Conservation (phyloP, 2,329 filamentous ascomycete species). For the Onygena corvina region DNA sequence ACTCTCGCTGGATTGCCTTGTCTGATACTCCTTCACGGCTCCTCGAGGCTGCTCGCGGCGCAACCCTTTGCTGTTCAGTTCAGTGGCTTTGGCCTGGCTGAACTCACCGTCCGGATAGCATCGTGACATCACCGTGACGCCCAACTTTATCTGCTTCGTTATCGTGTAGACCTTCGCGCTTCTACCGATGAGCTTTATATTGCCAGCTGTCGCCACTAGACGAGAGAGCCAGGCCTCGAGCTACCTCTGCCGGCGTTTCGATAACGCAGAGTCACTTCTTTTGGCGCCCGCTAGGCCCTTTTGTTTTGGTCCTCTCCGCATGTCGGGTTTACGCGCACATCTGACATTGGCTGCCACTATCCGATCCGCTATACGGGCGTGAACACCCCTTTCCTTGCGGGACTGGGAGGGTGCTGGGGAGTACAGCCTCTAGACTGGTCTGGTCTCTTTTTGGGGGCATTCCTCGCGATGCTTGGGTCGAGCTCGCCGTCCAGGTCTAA, state of each 20-base stretch:
- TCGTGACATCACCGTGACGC: too few species aligned
- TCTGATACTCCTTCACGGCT: too few species aligned
- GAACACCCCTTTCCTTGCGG: neutral
- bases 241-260: neutral
- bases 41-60: too few species aligned
- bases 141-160: too few species aligned
- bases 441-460: neutral
- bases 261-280: neutral
- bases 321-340: neutral
- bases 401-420: neutral
- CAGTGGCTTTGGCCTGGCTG: too few species aligned
- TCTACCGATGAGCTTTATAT: too few species aligned
- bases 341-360: neutral
- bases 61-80: too few species aligned
- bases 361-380: neutral
- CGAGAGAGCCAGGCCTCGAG: neutral
- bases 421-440: neutral
- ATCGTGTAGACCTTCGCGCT: too few species aligned
- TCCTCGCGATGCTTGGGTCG: constrained; percentile 24
- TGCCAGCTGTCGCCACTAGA: neutral
- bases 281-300: neutral
- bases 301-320: neutral
- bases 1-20: too few species aligned
- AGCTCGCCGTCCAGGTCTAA: constrained; percentile 19
- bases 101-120: too few species aligned